Base-by-base conservation (phyloP, 805 yeast genomes). In the Tetrapisispora iriomotensis region DNA sequence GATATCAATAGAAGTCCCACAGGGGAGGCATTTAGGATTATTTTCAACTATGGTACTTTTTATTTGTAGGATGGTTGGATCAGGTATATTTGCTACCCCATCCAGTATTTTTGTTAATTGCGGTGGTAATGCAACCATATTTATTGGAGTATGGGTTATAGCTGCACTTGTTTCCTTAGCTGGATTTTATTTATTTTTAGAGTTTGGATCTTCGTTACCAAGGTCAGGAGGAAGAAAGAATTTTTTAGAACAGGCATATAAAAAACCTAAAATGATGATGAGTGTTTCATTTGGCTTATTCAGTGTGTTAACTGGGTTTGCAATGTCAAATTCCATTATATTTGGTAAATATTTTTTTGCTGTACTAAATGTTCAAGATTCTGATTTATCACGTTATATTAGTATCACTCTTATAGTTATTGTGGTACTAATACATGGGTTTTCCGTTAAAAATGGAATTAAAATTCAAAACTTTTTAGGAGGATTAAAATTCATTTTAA, bases 31-130 rank as follows among this genome's bases (percentile, higher is more conserved):
- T 57, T 56, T 82, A 44, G 90, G 90, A 0, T 56, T 79, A 2
- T 79, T 71, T 48, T 76, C 86, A 6, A 78, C 84, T 0, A 67
- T 77, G 29, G 69, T 79, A 32, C 60, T 80, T 42, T 77, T 79
- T 48, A 68, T 82, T 6, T 75, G 84, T 13, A 63, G 88, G 43
- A 82, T 82, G 30, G 64, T 82, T 10, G 92, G 94, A 0, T 78
- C 87, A 0, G 92, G 92, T 0, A 81, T 82, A 8, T 79, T 82
- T 62, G 79, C 87, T 7, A 74, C 79, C 1, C 80, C 88, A 0
- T 71, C 82, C 15, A 72, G 79, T 20, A 73, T 82, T 23, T 79
- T 74, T 50, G 70, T 68, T 33, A 81, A 79, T 46, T 74, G 76
- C 48, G 88, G 88, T 20, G 79, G 84, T 12, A 78, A 82, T 8